Evolutionary conservation across 306 rosid genomes (phyloP), one percentile per base, ranked within the genome.

Genomic region (Sphenostylis stenocarpa): DNA sequence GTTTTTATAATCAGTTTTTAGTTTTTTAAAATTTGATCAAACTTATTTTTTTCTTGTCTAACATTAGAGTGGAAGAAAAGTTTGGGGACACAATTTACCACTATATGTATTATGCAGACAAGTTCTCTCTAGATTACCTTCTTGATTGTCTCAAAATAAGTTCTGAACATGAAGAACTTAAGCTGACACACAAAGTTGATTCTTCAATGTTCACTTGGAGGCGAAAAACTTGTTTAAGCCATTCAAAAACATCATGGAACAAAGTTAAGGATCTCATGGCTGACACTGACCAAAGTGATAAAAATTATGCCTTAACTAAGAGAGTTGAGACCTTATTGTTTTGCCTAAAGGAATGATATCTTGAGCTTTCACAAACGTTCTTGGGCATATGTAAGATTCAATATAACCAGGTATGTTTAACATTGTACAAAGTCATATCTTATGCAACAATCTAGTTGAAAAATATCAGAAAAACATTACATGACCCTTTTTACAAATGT

Each of bases 131-230:
- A 0, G 90, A 87, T 10, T 10, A 83, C 53, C 89, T 93, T 38
- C 91, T 96, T 24, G 90, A 91, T 52, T 49, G 84, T 70, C 90
- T 96, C 63, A 85, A 90, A 49, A 76, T 93, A 56, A 87, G 86
- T 65, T 89, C 96, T 1, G 99, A 96, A 77, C 99, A 88, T 53
- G 99, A 96, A 80, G 99, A 98, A 39, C 97, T 96, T 16, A 90
- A 89, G 77, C 88, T 96, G 38, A 93, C 96, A 8, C 97, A 96
- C 67, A 87, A 78, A 62, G 92, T 91, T 5, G 98, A 96, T 77
- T 87, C 99, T 10, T 96, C 99, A 11, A 92, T 93, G 99, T 91
- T 89, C 82, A 93, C 99, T 56, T 96, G 98, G 99, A 85, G 99
- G 56, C 90, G 98, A 13, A 96, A 96, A 76, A 83, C 99, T 28